A percentile compares a stretch with the other conserved stretches of the same genome.
Evolutionary conservation across 2,329 filamentous ascomycete genomes (phyloP).

Genomic region (Botryotinia globosa): DNA sequence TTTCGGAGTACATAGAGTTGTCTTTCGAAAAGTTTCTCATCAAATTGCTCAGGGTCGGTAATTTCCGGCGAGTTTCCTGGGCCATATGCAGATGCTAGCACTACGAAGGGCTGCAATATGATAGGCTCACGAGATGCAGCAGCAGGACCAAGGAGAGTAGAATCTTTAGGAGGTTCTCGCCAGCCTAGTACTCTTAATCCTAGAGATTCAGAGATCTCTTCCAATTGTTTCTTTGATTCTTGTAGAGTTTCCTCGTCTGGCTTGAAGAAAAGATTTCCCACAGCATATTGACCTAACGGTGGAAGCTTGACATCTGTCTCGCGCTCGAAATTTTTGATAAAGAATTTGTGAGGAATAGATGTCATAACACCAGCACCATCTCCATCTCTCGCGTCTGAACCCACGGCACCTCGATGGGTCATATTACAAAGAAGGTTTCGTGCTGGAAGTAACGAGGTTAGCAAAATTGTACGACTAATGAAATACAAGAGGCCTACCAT

Average conservation of each 20-base stretch:
- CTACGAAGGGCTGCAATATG: constrained; percentile 93
- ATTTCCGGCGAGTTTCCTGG: constrained; percentile 72
- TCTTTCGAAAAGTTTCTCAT: constrained; percentile 82
- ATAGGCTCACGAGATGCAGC: constrained; percentile 91
- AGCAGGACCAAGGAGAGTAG: constrained; percentile 85
- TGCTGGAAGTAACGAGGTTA: constrained; percentile 52
- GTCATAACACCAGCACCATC: constrained; percentile 99
- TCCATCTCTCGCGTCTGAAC: constrained; percentile 95
- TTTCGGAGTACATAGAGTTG: constrained; percentile 95
- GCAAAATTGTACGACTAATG: constrained; percentile 22
- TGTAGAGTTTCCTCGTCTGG: constrained; percentile 86
- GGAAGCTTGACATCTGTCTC: constrained; percentile 87
- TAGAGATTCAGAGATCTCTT: constrained; percentile 85
- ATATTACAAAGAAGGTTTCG: constrained; percentile 98
- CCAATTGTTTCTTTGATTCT: constrained; percentile 88
- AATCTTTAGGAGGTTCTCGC: constrained; percentile 94
- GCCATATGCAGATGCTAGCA: constrained; percentile 81
- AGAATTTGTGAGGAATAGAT: constrained; percentile 97
- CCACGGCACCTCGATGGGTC: constrained; percentile 98
- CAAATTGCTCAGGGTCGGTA: constrained; percentile 76
- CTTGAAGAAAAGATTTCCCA: constrained; percentile 98
- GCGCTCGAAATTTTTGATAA: constrained; percentile 95
- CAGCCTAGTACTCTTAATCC: constrained; percentile 90
- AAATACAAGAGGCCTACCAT: constrained; percentile 60
- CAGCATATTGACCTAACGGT: constrained; percentile 87